Conservation (phyloP, 306 rosid genomes). For the Lathyrus tuberosus region DNA sequence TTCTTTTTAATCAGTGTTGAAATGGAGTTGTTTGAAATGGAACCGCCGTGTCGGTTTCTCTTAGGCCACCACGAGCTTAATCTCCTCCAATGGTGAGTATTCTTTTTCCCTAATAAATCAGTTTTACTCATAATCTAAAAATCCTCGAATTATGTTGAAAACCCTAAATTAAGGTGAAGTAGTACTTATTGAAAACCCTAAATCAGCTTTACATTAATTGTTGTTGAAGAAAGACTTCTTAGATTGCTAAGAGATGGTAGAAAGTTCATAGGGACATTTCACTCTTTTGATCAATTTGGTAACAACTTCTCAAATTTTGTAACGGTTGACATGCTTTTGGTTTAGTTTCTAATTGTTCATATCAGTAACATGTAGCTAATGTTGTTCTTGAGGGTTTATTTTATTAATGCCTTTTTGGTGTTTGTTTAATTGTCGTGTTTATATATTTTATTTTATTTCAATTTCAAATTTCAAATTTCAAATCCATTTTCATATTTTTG, state of each 20-base stretch:
- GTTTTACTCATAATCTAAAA: no score
- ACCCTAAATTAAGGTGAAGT: no score
- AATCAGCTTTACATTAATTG: constrained; percentile 6
- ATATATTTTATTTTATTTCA: neutral
- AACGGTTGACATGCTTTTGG: constrained; percentile 1
- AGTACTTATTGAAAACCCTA: no score
- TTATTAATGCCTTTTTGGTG: no score
- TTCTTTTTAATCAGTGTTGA: no score
- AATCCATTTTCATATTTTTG: constrained; percentile 23
- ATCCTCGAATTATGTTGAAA: no score
- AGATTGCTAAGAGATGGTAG: constrained; percentile 93
- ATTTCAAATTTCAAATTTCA: no score
- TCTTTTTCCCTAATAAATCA: no score
- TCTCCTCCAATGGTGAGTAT: no score
- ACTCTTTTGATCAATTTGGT: constrained; percentile 97
- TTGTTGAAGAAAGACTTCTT: constrained; percentile 80
- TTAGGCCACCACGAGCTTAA: no score
- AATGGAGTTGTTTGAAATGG: no score
- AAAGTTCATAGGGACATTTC: constrained; percentile 86
- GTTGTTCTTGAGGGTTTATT: constrained; percentile 94
- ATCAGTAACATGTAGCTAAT: constrained; percentile 67
- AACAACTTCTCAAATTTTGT: constrained; percentile 17
- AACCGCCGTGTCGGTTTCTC: no score
- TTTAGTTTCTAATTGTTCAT: constrained; percentile 32
- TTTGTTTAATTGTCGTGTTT: neutral